These are phyloP conservation scores for Monosporascus ibericus DNA, from an alignment of 2,329 filamentous ascomycete genomes.

Conservation along the genomic window DNA sequence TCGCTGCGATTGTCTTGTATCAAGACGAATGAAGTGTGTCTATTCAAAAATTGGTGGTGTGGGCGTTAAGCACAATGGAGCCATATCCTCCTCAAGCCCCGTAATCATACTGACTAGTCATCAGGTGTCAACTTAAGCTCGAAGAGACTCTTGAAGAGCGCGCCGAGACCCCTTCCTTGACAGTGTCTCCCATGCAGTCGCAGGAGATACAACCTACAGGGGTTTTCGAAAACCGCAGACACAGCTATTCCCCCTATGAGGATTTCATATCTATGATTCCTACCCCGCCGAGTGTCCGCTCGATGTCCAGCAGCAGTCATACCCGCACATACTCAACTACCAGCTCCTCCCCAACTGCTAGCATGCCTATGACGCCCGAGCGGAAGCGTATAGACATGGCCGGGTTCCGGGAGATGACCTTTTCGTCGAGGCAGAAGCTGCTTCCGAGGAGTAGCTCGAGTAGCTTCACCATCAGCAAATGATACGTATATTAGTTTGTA, in stretches of 20 bases:
- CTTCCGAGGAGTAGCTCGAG: conserved; percentile 1
- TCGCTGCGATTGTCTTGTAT: background rate
- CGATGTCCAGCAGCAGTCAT: conserved; percentile 10
- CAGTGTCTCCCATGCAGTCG: conserved; percentile 18
- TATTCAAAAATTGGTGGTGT: background rate
- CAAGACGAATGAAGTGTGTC: background rate
- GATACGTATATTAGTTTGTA: background rate
- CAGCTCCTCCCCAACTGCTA: conserved; percentile 9
- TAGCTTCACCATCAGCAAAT: conserved; percentile 1
- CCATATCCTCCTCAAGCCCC: background rate
- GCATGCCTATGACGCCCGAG: conserved; percentile 12
- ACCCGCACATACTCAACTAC: conserved; percentile 14
- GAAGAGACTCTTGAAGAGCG: conserved; percentile 15
- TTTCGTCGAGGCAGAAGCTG: conserved; percentile 17
- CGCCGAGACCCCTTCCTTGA: conserved; percentile 5
- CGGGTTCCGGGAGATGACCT: conserved; percentile 18
- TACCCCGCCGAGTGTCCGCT: conserved; percentile 17
- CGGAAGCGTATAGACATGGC: conserved; percentile 11
- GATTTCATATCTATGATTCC: conserved; percentile 11
- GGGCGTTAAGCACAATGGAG: background rate
- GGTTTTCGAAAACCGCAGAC: conserved; percentile 2
- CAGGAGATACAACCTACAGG: conserved; percentile 19
- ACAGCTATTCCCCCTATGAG: too few relatives aligned
- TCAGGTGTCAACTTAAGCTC: conserved; percentile 6
- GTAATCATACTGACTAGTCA: conserved; percentile 1